These are phyloP conservation scores for Fennellomyces sp. DNA, from an alignment of 371 early-diverging fungal species.

Conservation along the genomic window DNA sequence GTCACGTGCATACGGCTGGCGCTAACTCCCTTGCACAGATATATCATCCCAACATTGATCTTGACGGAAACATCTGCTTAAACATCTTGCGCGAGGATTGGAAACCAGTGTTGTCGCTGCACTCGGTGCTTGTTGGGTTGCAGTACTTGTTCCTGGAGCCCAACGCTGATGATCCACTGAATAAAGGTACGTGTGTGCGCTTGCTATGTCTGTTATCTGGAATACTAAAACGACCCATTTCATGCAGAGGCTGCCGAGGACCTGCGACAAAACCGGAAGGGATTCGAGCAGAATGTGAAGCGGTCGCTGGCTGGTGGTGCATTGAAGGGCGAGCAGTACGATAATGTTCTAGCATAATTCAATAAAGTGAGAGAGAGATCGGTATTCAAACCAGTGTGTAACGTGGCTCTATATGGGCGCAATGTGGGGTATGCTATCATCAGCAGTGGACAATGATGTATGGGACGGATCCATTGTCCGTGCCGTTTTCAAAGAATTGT, in stretches of 20 bases:
- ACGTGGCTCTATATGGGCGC: no score
- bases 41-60: constrained; percentile 99
- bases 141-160: constrained; percentile 97
- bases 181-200: constrained; percentile 68
- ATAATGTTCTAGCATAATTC: constrained; percentile 52
- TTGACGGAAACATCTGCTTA: constrained; percentile 97
- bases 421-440: background rate
- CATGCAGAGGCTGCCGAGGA: constrained; percentile 76
- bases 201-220: background rate
- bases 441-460: no score
- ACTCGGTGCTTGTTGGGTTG: constrained; percentile 95
- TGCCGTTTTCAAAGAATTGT: no score
- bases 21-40: constrained; percentile 57
- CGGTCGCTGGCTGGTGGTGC: constrained; percentile 70
- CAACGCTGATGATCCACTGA: constrained; percentile 99
- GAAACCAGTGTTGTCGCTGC: constrained; percentile 98
- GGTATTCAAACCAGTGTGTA: background rate
- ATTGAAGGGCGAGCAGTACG: constrained; percentile 65
- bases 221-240: background rate
- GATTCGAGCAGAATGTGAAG: constrained; percentile 71
- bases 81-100: constrained; percentile 99
- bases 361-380: background rate
- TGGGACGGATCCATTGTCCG: no score
- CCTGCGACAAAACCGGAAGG: constrained; percentile 61
- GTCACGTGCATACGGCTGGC: no score